phyloP scores from a whole-genome alignment of 352 stramenopile genomes.

The Phytophthora pluvialis region DNA sequence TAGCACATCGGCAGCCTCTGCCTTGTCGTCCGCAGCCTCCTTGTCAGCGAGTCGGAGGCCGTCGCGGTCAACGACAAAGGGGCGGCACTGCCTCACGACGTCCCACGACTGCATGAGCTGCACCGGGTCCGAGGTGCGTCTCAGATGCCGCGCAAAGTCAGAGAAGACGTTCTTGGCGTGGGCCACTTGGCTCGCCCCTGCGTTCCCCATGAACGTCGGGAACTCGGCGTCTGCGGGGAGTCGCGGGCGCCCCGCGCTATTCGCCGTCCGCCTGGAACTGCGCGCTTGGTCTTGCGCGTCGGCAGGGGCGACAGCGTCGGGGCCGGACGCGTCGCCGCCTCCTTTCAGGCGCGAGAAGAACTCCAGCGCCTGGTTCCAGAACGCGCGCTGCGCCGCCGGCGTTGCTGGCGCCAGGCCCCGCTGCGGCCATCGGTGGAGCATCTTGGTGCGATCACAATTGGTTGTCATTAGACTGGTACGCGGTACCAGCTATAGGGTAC shows the following conservation, averaged over 20 bases:
- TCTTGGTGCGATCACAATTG: neutral
- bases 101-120: constrained; percentile 18
- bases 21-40: neutral
- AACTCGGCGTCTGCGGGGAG: neutral
- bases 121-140: neutral
- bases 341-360: neutral
- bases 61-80: constrained; percentile 10
- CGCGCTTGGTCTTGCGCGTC: neutral
- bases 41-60: constrained; percentile 9
- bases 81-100: constrained; percentile 14
- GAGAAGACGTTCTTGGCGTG: constrained; percentile 9
- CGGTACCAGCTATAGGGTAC: too few species aligned
- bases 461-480: too few species aligned
- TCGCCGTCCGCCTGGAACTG: neutral
- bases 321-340: neutral
- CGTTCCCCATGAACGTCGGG: neutral
- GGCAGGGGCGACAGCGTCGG: neutral
- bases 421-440: neutral
- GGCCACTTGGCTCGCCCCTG: neutral
- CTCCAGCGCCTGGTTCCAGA: neutral
- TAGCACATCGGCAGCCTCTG: neutral
- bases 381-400: neutral
- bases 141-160: constrained; percentile 4
- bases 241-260: constrained; percentile 1
- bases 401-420: neutral